phyloP scores from a whole-genome alignment of 1,139 yeast species.

The Meyerozyma guilliermondii region DNA sequence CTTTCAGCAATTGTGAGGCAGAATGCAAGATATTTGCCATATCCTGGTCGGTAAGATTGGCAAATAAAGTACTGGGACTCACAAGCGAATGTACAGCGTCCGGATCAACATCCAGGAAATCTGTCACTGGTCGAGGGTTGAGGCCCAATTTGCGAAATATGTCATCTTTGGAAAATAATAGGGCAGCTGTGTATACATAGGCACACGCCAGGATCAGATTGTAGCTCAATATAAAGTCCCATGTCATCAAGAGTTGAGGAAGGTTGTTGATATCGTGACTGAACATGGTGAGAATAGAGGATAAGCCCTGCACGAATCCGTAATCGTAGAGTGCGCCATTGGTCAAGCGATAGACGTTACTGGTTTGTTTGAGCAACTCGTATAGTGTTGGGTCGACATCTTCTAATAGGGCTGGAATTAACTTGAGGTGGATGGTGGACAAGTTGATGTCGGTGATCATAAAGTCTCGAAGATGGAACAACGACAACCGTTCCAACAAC shows the following conservation, averaged over 20 bases:
- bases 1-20: conserved; percentile 25
- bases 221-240: conserved; percentile 58
- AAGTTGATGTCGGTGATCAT: conserved; percentile 70
- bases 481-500: conserved; percentile 53
- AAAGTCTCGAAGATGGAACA: conserved; percentile 72
- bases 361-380: conserved; percentile 38
- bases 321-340: conserved; percentile 35
- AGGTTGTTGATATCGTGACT: conserved; percentile 63
- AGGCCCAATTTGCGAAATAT: conserved; percentile 27
- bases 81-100: conserved; percentile 41
- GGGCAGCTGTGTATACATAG: conserved; percentile 54
- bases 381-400: conserved; percentile 49
- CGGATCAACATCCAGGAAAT: conserved; percentile 24
- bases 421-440: conserved; percentile 56
- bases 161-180: conserved; percentile 36
- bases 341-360: conserved; percentile 20
- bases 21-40: conserved; percentile 32
- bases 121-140: conserved; percentile 8
- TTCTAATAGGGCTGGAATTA: conserved; percentile 60
- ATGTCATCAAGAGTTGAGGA: conserved; percentile 48
- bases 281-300: conserved; percentile 72
- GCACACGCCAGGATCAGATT: conserved; percentile 38
- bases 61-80: conserved; percentile 30
- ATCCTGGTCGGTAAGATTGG: conserved; percentile 25
- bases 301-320: conserved; percentile 56